phyloP scores from a whole-genome alignment of 148 eudicot genomes.

The Arbutus unedo region DNA sequence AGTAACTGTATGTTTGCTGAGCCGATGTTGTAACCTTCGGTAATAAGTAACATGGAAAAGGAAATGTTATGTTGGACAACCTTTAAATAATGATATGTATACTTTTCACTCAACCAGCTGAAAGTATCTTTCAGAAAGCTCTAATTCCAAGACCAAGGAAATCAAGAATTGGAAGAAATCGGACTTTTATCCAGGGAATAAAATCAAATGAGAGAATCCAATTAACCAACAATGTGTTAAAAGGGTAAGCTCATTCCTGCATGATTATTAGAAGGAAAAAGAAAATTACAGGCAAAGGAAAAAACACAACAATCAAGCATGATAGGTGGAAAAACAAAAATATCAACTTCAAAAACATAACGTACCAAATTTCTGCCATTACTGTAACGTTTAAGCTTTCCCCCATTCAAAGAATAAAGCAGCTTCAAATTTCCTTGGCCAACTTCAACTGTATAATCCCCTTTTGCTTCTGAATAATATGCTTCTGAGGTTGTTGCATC shows the following conservation, averaged over 20 bases:
- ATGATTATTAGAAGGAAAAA: not conserved
- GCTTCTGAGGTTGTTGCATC: conserved; percentile 47
- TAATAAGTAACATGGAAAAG: not conserved
- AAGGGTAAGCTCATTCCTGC: not conserved
- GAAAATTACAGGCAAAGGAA: not conserved
- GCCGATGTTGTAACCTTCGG: conserved; percentile 49
- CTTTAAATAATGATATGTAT: not conserved
- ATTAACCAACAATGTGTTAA: not conserved
- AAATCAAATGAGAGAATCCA: not conserved
- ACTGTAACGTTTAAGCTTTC: conserved; percentile 43
- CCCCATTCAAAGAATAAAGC: conserved; percentile 34
- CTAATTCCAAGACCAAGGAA: not conserved
- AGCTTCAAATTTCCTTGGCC: conserved; percentile 61
- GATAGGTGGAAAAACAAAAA: conserved; percentile 6
- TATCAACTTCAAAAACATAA: conserved; percentile 2
- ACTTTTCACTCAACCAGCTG: not conserved
- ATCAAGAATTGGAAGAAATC: not conserved
- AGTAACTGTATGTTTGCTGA: conserved; percentile 58
- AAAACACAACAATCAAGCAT: not conserved
- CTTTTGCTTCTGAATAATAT: conserved; percentile 32
- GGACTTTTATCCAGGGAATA: not conserved
- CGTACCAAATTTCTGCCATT: conserved; percentile 54
- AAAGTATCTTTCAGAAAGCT: not conserved
- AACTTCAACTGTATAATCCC: conserved; percentile 42
- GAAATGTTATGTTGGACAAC: not conserved